Evolutionary conservation across 1,284 basidiomycete genomes (phyloP), one percentile per base, ranked within the genome.

Genomic region (Ganoderma sinense): DNA sequence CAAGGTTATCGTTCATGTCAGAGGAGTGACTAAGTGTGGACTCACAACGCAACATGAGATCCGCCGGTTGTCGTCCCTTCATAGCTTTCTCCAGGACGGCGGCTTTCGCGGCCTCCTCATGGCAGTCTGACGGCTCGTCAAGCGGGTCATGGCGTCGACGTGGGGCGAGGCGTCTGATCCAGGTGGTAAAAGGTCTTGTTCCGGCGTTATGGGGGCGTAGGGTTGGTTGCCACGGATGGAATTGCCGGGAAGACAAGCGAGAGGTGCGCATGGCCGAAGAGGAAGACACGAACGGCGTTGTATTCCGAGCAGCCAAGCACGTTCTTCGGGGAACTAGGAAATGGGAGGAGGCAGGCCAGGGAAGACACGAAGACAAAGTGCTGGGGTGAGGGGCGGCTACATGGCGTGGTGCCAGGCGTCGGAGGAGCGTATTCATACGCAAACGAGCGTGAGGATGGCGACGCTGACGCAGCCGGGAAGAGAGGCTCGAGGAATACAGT

Each of bases 21-120:
- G 29, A 26, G 39, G 26, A 41, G 41, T 61, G 39, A 61, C 59
- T 10, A 23, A n/a, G 60, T 29, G 26, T 13, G 66, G 59, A 86
- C 92, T 83, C 78, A 94, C 94, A 95, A 72, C 94, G 89, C 66
- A 95, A 84, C 90, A 94, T 91, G 71, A 95, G 88, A 76, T 95
- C 94, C 31, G 92, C 86, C 48, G 92, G 91, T 73, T 94, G 91
- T 66, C 93, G 87, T 53, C 91, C 91, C 77, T 93, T 93, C 87
- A 94, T 91, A 66, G 92, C 89, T 73, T 92, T 94, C 75, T 94
- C 93, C 63, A 94, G 81, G 70, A 95, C 91, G 61, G 90, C 90
- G 39, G 86, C 87, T 76, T 90, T 89, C 2, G 90, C 87, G 33
- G 84, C 86, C 77, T 94, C 91, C 78, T 94, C 92, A 75, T 91